Base-by-base conservation (phyloP, 441 rosid species). In the Iberis amara region DNA sequence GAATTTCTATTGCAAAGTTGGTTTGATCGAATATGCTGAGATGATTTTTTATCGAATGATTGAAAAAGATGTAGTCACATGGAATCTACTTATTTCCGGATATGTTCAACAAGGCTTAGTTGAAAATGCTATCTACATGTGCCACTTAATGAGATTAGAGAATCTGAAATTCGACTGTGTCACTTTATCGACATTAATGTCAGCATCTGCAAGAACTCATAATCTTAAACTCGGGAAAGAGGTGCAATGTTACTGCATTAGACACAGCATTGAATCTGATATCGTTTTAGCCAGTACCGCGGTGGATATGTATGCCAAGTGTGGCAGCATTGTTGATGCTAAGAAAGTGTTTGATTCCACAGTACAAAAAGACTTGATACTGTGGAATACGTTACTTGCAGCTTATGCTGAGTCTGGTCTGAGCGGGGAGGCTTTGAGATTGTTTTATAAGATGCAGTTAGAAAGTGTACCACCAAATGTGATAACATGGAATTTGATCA, bases 361-460 rank as follows among this genome's bases (percentile, higher is more conserved):
- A 12, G 48, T 66, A 1, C 55, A 75, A 5, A 77, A 71, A 51
- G 86, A 83, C 61, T 59, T 81, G 52, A 54, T 72, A 8, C 39
- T 77, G 41, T 89, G 96, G 95, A 89, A 83, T 52, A 65, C 81
- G 1, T 24, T 83, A 35, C 70, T 82, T 58, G 65, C 81, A 55
- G 83, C 82, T 8, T 89, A 77, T 71, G 90, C 82, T 32, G 81
- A 79, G 52, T 50, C 71, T 38, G 82, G 88, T 42, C 50, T 43
- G 13, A 74, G 74, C 30, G 80, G 77, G 1, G 83, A 86, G 68
- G 79, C 82, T 47, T 69, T 80, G 69, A 83, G 70, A 67, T 72
- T 83, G 64, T 86, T 89, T 65, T 76, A 77, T 68, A 69, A 76
- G 62, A 89, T 86, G 97, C 85, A 83, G 63, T 65, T 83, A 57